Evolutionary conservation across 306 rosid genomes (phyloP).

Genomic region (Astragalus membranaceus): DNA sequence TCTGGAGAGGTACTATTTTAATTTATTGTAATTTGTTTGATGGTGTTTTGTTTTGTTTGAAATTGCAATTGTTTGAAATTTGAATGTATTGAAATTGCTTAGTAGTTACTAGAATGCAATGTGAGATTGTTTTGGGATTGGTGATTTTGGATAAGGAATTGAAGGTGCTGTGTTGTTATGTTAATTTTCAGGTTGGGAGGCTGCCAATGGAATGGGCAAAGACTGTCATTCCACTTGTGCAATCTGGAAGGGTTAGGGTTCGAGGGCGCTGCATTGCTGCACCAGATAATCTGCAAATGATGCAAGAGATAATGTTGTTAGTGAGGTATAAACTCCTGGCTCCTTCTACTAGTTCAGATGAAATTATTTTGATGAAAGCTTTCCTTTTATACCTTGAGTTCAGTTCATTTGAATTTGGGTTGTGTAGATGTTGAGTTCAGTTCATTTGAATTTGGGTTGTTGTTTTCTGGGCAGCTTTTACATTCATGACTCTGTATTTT

Average conservation of each 20-base stretch:
- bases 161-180: not conserved
- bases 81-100: not conserved
- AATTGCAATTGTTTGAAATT: not conserved
- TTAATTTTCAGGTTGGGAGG: constrained; percentile 62
- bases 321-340: constrained; percentile 40
- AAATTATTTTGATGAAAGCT: not conserved
- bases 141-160: not conserved
- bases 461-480: constrained; percentile 46
- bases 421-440: not conserved
- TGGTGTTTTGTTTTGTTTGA: too few species aligned
- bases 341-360: not conserved
- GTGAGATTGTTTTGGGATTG: not conserved
- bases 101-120: not conserved
- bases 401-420: not conserved
- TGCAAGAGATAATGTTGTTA: constrained; percentile 65
- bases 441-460: not conserved
- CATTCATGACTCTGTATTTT: constrained; percentile 43
- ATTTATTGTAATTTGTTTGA: not conserved
- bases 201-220: constrained; percentile 89
- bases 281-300: constrained; percentile 43
- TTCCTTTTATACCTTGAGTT: not conserved
- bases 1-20: constrained; percentile 44
- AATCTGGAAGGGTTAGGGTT: constrained; percentile 49
- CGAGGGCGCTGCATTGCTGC: constrained; percentile 64
- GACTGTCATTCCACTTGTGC: constrained; percentile 50